phyloP scores from a whole-genome alignment of 441 rosid species.

The Euphorbia schlechtendalii region DNA sequence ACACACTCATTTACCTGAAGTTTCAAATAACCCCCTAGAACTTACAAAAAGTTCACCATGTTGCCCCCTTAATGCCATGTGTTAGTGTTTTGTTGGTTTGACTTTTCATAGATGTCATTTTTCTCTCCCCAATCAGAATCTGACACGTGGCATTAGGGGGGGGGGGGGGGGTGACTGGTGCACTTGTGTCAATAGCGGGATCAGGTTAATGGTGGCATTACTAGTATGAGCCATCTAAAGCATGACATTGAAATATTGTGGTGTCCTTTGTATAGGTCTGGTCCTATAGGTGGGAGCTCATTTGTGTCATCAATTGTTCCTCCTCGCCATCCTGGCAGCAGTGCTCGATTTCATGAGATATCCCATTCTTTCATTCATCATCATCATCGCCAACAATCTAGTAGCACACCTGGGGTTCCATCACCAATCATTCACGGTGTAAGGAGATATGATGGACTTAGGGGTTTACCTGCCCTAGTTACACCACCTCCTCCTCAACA shows the following conservation, averaged over 20 bases:
- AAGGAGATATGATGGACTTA: conserved; percentile 32
- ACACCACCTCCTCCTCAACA: conserved; percentile 27
- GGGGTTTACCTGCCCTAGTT: conserved; percentile 28
- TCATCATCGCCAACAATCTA: conserved; percentile 42
- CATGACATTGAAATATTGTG: conserved; percentile 8
- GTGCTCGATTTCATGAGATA: conserved; percentile 37
- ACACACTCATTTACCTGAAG: too few relatives aligned
- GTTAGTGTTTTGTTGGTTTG: too few relatives aligned
- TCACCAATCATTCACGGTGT: conserved; percentile 27
- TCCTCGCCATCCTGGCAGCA: conserved; percentile 47
- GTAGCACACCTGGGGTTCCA: conserved; percentile 29
- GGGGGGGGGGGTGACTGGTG: too few relatives aligned
- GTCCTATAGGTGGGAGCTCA: conserved; percentile 41
- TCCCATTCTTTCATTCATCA: conserved; percentile 35
- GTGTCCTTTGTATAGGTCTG: conserved; percentile 30
- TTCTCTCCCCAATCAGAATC: too few relatives aligned
- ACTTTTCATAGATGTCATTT: too few relatives aligned
- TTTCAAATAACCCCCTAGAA: too few relatives aligned
- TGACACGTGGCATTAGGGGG: too few relatives aligned
- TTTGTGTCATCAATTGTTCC: conserved; percentile 38
- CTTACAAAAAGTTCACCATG: too few relatives aligned
- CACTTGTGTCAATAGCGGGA: neutral
- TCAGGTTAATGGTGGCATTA: too few relatives aligned
- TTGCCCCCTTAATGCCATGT: too few relatives aligned
- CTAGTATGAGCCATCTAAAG: conserved; percentile 1